Evolutionary conservation across 2,329 filamentous ascomycete species (phyloP).

Genomic region (Neofusicoccum ribis): DNA sequence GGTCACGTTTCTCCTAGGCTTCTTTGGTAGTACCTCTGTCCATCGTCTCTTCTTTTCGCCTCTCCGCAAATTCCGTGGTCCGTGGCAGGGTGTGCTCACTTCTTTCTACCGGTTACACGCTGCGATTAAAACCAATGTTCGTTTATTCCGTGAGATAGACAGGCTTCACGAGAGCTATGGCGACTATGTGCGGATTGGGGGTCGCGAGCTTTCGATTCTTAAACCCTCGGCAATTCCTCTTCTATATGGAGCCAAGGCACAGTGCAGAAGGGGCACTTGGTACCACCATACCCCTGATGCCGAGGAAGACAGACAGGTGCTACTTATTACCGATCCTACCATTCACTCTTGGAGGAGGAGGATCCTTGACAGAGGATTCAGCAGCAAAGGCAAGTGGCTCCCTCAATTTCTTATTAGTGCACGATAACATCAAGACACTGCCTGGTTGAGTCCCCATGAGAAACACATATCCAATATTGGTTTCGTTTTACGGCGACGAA

Average conservation of each 20-base stretch:
- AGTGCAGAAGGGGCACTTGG: constrained; percentile 32
- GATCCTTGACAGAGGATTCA: constrained; percentile 37
- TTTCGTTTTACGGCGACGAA: background rate
- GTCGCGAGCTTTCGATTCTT: constrained; percentile 30
- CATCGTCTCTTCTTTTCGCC: constrained; percentile 45
- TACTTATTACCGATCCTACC: constrained; percentile 26
- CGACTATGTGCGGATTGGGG: constrained; percentile 23
- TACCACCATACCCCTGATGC: constrained; percentile 26
- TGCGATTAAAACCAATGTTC: background rate
- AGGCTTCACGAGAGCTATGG: constrained; percentile 13
- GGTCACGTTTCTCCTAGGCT: constrained; percentile 18
- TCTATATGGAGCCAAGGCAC: constrained; percentile 37
- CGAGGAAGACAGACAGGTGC: constrained; percentile 24
- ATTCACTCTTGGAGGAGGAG: constrained; percentile 32
- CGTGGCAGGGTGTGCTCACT: constrained; percentile 12
- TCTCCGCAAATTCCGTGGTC: constrained; percentile 28
- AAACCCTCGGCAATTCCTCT: constrained; percentile 27
- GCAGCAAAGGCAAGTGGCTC: constrained; percentile 23
- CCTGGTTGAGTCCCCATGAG: background rate
- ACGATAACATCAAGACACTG: background rate
- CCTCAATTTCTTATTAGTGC: background rate
- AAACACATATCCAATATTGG: background rate
- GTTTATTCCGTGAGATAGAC: constrained; percentile 14
- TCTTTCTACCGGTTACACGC: constrained; percentile 2
- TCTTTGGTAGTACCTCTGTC: constrained; percentile 36